phyloP scores from a whole-genome alignment of 306 rosid genomes.

The Ziziphus jujuba region DNA sequence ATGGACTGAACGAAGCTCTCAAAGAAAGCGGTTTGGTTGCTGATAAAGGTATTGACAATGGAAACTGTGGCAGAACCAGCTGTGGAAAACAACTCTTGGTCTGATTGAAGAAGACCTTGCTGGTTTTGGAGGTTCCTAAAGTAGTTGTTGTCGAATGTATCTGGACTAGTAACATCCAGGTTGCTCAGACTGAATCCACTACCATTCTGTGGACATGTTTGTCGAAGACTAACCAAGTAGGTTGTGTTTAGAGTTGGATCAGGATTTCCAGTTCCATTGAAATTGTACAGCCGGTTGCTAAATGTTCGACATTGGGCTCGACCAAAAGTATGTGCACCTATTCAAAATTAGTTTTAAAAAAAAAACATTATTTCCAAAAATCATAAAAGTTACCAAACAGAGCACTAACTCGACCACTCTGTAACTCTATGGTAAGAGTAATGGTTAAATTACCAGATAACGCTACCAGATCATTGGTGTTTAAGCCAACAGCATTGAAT shows the following conservation, averaged over 20 bases:
- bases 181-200: constrained; percentile 37
- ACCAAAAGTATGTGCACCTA: constrained; percentile 80
- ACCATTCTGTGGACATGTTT: constrained; percentile 61
- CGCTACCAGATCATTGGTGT: constrained; percentile 67
- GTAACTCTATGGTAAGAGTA: background rate
- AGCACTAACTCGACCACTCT: too few species aligned
- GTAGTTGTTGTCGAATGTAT: constrained; percentile 60
- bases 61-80: constrained; percentile 46
- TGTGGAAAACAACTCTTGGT: constrained; percentile 55
- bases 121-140: constrained; percentile 42
- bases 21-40: constrained; percentile 54
- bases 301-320: constrained; percentile 58
- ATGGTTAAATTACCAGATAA: constrained; percentile 53
- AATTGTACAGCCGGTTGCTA: constrained; percentile 49
- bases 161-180: constrained; percentile 40
- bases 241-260: constrained; percentile 61
- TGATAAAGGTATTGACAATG: constrained; percentile 49
- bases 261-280: constrained; percentile 40
- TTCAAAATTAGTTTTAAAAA: background rate
- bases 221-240: constrained; percentile 47
- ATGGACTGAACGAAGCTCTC: constrained; percentile 56
- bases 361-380: too few species aligned
- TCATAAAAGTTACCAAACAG: too few species aligned
- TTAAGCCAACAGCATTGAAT: constrained; percentile 53
- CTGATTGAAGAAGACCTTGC: constrained; percentile 55